phyloP scores from a whole-genome alignment of 2,329 filamentous ascomycete species.

The Pseudogymnoascus sp. region DNA sequence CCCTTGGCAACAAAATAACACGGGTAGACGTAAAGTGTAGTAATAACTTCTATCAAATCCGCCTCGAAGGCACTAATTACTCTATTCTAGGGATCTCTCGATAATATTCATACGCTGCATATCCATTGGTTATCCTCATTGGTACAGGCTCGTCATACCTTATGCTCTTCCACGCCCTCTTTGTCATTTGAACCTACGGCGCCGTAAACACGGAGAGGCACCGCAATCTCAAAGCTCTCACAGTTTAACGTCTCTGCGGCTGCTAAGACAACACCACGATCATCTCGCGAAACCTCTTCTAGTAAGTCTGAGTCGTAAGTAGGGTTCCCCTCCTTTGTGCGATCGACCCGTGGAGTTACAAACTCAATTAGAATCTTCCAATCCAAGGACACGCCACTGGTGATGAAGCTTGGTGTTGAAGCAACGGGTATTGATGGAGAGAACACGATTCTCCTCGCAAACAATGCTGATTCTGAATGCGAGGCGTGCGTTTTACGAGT shows the following conservation, averaged over 20 bases:
- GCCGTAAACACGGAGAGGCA: conserved; percentile 75
- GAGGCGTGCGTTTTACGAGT: conserved; percentile 75
- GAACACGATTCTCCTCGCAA: conserved; percentile 71
- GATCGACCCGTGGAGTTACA: conserved; percentile 59
- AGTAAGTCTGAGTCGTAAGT: conserved; percentile 46
- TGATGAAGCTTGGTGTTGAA: conserved; percentile 87
- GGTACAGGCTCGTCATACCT: not conserved
- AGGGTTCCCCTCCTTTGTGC: conserved; percentile 19
- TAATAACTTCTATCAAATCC: not conserved
- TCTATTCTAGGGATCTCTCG: not conserved
- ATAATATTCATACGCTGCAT: not conserved
- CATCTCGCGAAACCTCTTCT: conserved; percentile 72
- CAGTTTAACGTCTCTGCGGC: conserved; percentile 71
- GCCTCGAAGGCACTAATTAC: conserved; percentile 3
- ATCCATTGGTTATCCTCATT: not conserved
- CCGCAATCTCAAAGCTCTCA: conserved; percentile 84
- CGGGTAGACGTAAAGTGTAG: not conserved
- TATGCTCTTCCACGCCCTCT: conserved; percentile 14
- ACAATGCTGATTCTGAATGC: conserved; percentile 75
- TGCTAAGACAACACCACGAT: conserved; percentile 68
- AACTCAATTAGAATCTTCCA: conserved; percentile 93
- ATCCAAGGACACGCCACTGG: conserved; percentile 75
- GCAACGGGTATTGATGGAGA: conserved; percentile 72
- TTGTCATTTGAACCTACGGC: conserved; percentile 31
- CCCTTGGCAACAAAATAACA: conserved; percentile 3